Base-by-base conservation (phyloP, 139 green algal genomes). In the Dunaliella primolecta region DNA sequence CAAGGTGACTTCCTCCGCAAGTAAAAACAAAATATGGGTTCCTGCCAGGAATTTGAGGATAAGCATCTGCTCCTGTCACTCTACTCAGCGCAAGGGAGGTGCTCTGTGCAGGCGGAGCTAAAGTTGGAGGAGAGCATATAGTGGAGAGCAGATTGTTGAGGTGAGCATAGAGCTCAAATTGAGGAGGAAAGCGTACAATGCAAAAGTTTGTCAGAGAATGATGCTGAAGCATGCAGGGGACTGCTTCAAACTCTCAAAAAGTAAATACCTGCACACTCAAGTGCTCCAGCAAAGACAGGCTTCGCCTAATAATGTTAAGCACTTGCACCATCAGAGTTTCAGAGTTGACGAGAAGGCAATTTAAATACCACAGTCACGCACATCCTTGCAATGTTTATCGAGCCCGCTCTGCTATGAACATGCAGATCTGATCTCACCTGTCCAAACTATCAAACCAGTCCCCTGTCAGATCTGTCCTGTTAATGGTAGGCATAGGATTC, bases 371-470 rank as follows among this genome's bases (percentile, higher is more conserved):
- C 15, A 64, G 46, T 64, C 7, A 64, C 46, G 7, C 7, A 64
- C 46, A 64, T 64, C 46, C 46, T 64, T 15, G 46, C 46, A 25
- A 25, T 15, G 7, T 64, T 64, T 64, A 7, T 64, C 15, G 7
- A 25, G 46, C 15, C 46, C 15, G 46, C 46, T 7, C 46, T 64
- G n/a, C n/a, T n/a, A n/a, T n/a, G n/a, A n/a, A n/a, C n/a, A n/a
- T n/a, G n/a, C n/a, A n/a, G n/a, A n/a, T n/a, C n/a, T n/a, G n/a
- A n/a, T 64, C 46, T 64, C 46, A 64, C 46, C 75, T 81, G 83
- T 98, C 95, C 82, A 99, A 91, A 35, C 88, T 95, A 81, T 91
- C 88, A 70, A 99, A 98, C 97, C 97, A 99, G 89, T 99, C 97
- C 55, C 85, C 88, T 2, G 97, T 99, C 76, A 98, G 93, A 84